Conservation (phyloP, 1,284 basidiomycete species). For the Trichosporon ovoides region DNA sequence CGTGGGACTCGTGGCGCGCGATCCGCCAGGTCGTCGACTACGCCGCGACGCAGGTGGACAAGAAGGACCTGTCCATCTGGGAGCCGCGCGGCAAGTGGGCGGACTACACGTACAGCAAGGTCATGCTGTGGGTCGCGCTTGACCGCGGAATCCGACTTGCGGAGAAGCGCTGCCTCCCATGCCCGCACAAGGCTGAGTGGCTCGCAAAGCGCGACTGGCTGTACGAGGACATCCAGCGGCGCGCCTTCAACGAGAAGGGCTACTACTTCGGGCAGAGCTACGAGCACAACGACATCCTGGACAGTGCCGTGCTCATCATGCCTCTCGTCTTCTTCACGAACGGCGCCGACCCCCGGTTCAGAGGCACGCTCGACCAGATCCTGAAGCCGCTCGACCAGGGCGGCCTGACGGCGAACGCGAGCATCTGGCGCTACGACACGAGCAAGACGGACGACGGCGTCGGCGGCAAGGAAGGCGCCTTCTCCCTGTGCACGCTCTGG, state of each 20-base stretch:
- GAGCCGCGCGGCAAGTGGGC: slow-evolving; percentile 75
- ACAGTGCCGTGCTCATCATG: slow-evolving; percentile 48
- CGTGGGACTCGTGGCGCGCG: slow-evolving; percentile 65
- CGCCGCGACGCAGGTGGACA: slow-evolving; percentile 34
- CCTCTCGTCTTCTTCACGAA: slow-evolving; percentile 68
- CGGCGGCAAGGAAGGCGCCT: slow-evolving; percentile 80
- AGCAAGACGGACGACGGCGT: slow-evolving; percentile 78
- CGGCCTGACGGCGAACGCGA: slow-evolving; percentile 71
- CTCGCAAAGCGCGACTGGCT: slow-evolving; percentile 65
- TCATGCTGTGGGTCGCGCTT: slow-evolving; percentile 91
- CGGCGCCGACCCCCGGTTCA: slow-evolving; percentile 76
- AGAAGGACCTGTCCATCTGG: slow-evolving; percentile 60
- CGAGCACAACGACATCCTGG: slow-evolving; percentile 50
- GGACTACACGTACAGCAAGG: slow-evolving; percentile 85
- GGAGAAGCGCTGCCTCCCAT: slow-evolving; percentile 66
- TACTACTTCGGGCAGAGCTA: slow-evolving; percentile 49
- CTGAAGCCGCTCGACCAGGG: slow-evolving; percentile 78
- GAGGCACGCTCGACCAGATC: slow-evolving; percentile 71
- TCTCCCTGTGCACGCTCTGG: slow-evolving; percentile 53
- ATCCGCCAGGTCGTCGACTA: slow-evolving; percentile 51
- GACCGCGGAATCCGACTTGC: slow-evolving; percentile 86
- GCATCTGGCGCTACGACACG: slow-evolving; percentile 61
- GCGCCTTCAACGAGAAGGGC: slow-evolving; percentile 52
- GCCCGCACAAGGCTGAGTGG: slow-evolving; percentile 59
- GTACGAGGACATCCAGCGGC: slow-evolving; percentile 68